Base-by-base conservation (phyloP, 2,329 filamentous ascomycete genomes). In the Ceratocystis destructans region DNA sequence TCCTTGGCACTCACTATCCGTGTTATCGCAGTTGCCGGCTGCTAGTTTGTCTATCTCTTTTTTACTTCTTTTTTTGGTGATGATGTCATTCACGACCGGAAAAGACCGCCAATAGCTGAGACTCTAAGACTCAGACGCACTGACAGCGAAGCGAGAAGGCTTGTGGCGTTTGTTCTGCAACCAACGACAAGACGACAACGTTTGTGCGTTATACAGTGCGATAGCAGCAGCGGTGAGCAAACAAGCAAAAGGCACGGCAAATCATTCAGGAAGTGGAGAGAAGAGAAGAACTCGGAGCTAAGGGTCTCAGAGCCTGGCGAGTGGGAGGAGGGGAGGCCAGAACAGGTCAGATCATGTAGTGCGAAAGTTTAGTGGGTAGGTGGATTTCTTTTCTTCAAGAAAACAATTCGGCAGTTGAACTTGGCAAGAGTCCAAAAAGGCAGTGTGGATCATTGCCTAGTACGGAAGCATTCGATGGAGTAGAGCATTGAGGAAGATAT, bases 221-320 rank as follows among this genome's bases (percentile, higher is more conserved):
- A 17, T 59, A 7, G 55, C 17, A 33, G 55, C 55, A 59, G 55
- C 55, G 28, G 55, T 59, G 55, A 59, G 12, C 55, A 59, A 59
- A 59, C 28, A 37, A 59, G 25, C 55, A 59, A 59, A 33, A 59
- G n/a, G 33, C 55, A 37, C 55, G 17, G 31, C 25, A 59, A 59
- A 33, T 37, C 55, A 59, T 33, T 59, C 55, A 17, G 48, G 20
- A 53, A 12, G 48, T 46, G n/a, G 33, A 15, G 20, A n/a, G 37
- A 12, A 48, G 46, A 25, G 28, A 57, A 37, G 28, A n/a, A 33
- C 55, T 20, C 17, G 15, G 55, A 20, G 28, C 55, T 8, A 33
- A 37, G 55, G 17, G 31, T 41, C 37, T 41, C 37, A 5, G 37
- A 41, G 37, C 10, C 37, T 41, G 37, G 22, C n/a, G 15, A n/a